Evolutionary conservation across 73 alveolate species (phyloP).

Genomic region (Paramecium caudatum): DNA sequence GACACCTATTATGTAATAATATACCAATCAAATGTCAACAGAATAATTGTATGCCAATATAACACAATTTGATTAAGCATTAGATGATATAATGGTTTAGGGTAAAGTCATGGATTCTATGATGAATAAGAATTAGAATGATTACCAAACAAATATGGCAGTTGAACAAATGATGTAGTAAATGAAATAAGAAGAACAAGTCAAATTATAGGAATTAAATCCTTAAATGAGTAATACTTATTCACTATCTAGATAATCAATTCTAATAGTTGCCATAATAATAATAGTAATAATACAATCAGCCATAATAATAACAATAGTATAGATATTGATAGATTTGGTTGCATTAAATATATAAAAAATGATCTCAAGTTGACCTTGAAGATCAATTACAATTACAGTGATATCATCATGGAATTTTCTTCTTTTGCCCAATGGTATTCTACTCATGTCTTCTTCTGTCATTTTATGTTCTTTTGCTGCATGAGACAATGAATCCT

Average conservation of each 20-base stretch:
- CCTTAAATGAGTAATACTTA: neutral
- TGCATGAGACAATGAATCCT: conserved; percentile 81
- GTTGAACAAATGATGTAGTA: conserved; percentile 11
- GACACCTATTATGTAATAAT: conserved; percentile 58
- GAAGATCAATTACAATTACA: conserved; percentile 80
- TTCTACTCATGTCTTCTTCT: conserved; percentile 73
- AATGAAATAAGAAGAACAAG: conserved; percentile 21
- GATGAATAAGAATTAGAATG: conserved; percentile 47
- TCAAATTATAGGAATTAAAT: conserved; percentile 7
- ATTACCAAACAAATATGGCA: conserved; percentile 38
- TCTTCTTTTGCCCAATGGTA: conserved; percentile 91
- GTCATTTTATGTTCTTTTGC: conserved; percentile 79
- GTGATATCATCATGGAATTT: conserved; percentile 93
- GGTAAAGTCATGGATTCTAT: conserved; percentile 43
- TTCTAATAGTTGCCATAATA: conserved; percentile 11
- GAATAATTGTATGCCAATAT: conserved; percentile 62
- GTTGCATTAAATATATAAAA: conserved; percentile 19
- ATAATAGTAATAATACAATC: neutral
- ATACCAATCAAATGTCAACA: conserved; percentile 31
- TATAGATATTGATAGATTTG: conserved; percentile 42
- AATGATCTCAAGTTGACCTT: conserved; percentile 44
- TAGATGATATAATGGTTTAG: conserved; percentile 65
- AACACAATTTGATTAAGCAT: conserved; percentile 2
- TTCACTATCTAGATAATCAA: neutral
- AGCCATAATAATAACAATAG: neutral